Conservation (phyloP, 345 rosid species). For the Gossypium turneri region DNA sequence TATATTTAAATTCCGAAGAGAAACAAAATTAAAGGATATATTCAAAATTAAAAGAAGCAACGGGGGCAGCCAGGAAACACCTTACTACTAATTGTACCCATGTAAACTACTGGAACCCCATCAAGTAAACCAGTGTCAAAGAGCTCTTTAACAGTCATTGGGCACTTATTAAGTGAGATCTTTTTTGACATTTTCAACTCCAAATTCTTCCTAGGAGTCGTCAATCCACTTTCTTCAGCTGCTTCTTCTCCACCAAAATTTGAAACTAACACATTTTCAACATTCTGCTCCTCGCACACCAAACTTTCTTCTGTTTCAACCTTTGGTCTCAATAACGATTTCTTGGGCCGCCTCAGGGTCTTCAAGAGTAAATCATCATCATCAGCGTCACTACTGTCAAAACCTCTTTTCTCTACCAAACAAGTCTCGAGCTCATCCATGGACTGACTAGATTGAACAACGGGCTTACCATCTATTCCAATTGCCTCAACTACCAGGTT, state of each 20-base stretch:
- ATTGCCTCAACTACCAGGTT: conserved; percentile 30
- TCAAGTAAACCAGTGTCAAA: conserved; percentile 92
- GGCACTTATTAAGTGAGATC: conserved; percentile 48
- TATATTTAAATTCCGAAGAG: neutral
- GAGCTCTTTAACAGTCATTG: conserved; percentile 81
- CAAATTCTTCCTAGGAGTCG: conserved; percentile 40
- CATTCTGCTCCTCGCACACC: conserved; percentile 34
- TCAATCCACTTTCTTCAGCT: conserved; percentile 48
- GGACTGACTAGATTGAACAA: conserved; percentile 18
- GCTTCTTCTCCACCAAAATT: conserved; percentile 44
- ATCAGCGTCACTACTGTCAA: conserved; percentile 15
- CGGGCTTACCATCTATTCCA: conserved; percentile 26
- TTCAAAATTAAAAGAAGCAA: neutral
- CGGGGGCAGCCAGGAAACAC: conserved; percentile 30
- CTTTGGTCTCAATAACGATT: conserved; percentile 32
- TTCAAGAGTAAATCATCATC: conserved; percentile 21
- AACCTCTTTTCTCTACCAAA: conserved; percentile 6
- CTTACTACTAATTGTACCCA: conserved; percentile 66
- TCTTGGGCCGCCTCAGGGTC: conserved; percentile 27
- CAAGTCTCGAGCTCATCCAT: conserved; percentile 18
- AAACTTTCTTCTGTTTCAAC: conserved; percentile 38
- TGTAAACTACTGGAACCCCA: conserved; percentile 78
- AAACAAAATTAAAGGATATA: conserved; percentile 9
- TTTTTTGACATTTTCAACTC: conserved; percentile 56
- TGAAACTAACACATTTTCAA: conserved; percentile 28